Percentiles rank a stretch among this genome's conserved stretches.
These are phyloP conservation scores for Raphanus raphanistrum DNA, from an alignment of 345 rosid genomes.

Conservation along the genomic window DNA sequence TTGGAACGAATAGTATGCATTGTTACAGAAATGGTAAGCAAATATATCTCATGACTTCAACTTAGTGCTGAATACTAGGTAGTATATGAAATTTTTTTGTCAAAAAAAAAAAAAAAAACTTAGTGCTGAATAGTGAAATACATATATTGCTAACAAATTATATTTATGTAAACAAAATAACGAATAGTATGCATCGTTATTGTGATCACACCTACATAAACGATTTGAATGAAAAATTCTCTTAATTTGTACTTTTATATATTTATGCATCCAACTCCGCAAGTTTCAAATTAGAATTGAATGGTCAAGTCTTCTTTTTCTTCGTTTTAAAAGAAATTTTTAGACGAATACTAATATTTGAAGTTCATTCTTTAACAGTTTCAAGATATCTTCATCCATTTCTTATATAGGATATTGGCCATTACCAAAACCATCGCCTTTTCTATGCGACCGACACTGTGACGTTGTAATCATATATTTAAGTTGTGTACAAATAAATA, in stretches of 20 bases:
- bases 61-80: background rate
- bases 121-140: background rate
- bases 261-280: background rate
- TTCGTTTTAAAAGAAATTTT: background rate
- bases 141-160: background rate
- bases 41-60: too few species aligned
- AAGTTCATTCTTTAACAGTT: background rate
- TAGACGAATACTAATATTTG: background rate
- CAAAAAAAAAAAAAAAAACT: too few species aligned
- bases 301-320: constrained; percentile 28
- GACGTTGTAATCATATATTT: background rate
- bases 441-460: background rate
- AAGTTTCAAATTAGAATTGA: constrained; percentile 3
- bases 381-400: background rate
- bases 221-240: constrained; percentile 14
- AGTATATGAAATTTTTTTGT: too few species aligned
- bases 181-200: background rate
- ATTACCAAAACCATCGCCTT: background rate
- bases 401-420: constrained; percentile 17
- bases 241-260: background rate
- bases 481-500: background rate
- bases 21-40: background rate
- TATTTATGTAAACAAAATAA: too few species aligned
- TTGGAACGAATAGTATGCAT: background rate
- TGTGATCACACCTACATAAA: background rate